phyloP scores from a whole-genome alignment of 345 rosid genomes.

The Populus tremula region DNA sequence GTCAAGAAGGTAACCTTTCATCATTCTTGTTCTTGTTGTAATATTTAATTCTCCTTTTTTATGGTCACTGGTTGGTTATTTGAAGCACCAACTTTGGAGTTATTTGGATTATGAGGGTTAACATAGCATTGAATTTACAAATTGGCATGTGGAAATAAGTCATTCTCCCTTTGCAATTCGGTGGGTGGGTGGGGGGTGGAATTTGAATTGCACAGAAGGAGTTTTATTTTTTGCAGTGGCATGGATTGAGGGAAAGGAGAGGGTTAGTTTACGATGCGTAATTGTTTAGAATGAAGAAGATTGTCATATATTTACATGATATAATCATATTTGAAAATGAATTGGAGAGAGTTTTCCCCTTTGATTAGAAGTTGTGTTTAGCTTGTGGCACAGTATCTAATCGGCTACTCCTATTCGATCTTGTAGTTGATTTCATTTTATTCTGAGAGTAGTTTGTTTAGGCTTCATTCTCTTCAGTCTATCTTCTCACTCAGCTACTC shows the following conservation, averaged over 20 bases:
- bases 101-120: not conserved
- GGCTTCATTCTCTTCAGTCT: not conserved
- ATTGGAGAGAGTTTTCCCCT: not conserved
- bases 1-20: slow-evolving; percentile 56
- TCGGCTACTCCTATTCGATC: not conserved
- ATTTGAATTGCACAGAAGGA: not conserved
- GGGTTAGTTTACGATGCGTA: not conserved
- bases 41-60: not conserved
- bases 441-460: not conserved
- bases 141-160: not conserved
- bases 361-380: not conserved
- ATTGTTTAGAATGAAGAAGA: not conserved
- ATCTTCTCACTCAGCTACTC: too few species aligned
- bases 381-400: not conserved
- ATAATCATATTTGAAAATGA: not conserved
- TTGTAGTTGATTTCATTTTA: not conserved
- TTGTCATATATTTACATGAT: not conserved
- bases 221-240: not conserved
- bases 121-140: not conserved
- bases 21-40: not conserved
- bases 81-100: not conserved
- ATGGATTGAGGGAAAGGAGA: not conserved
- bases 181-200: not conserved
- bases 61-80: not conserved
- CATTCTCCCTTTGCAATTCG: not conserved